These are phyloP conservation scores for Backusella mclennaniae DNA, from an alignment of 192 early-diverging fungal species.

Conservation along the genomic window DNA sequence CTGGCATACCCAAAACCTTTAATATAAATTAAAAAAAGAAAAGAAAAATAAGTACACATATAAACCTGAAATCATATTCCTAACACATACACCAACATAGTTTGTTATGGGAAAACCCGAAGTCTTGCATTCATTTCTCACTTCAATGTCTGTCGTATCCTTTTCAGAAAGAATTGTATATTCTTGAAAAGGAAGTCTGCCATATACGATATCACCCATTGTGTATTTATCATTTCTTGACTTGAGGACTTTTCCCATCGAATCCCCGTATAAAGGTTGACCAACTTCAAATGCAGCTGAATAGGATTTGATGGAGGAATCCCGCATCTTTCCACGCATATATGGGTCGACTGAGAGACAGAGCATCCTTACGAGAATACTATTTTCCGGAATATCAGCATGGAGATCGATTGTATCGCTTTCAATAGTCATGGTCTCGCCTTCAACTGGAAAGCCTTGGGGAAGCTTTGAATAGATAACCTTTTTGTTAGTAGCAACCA, in stretches of 20 bases:
- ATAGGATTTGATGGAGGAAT: slow-evolving; percentile 39
- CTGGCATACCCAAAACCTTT: slow-evolving; percentile 72
- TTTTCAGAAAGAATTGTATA: slow-evolving; percentile 47
- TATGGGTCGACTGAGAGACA: slow-evolving; percentile 77
- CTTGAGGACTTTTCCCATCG: slow-evolving; percentile 63
- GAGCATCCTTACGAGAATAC: slow-evolving; percentile 58
- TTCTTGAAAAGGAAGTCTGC: slow-evolving; percentile 54
- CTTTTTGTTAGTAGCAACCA: slow-evolving; percentile 43
- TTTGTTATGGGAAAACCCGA: slow-evolving; percentile 51
- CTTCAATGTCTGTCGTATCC: slow-evolving; percentile 13
- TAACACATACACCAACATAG: slow-evolving; percentile 47
- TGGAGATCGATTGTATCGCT: slow-evolving; percentile 46
- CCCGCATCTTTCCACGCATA: slow-evolving; percentile 68
- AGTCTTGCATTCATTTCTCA: slow-evolving; percentile 38
- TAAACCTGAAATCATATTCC: too few relatives aligned
- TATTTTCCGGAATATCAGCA: slow-evolving; percentile 40
- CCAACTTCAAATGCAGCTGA: slow-evolving; percentile 53
- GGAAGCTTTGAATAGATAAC: slow-evolving; percentile 40
- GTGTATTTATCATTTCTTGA: slow-evolving; percentile 57
- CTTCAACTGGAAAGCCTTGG: slow-evolving; percentile 32
- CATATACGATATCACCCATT: slow-evolving; percentile 65
- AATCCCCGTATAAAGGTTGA: slow-evolving; percentile 58
- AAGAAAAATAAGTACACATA: too few relatives aligned
- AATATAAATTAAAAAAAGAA: too few relatives aligned
- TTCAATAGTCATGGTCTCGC: slow-evolving; percentile 48